Evolutionary conservation across 2,329 filamentous ascomycete species (phyloP), one percentile per base, ranked within the genome.

Genomic region (Cordyceps javanica): DNA sequence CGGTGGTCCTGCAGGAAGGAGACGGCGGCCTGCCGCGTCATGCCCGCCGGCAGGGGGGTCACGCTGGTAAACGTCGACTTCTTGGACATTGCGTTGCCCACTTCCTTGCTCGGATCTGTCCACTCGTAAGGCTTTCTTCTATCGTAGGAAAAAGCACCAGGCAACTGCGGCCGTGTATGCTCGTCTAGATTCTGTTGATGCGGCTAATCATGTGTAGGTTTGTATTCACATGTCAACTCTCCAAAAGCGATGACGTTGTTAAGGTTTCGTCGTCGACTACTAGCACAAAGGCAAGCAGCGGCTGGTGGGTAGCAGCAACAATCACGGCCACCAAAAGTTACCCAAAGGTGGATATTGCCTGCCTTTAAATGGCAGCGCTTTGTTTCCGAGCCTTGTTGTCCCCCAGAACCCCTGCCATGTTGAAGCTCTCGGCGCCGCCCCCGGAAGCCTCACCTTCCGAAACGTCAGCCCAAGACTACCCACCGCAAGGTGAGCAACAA

Each of bases 1-100:
- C 80, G 70, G 72, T 95, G 90, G 70, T 88, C 81, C 70, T 91
- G 89, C 32, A 96, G 83, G 63, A 90, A 89, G 55, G 83, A 78
- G 62, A 95, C 70, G 42, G 90, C 89, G n/a, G 82, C 80, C 63
- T 87, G 79, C 56, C 90, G 83, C 49, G 83, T 78, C 62, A 94
- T 81, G 63, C 78, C 77, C 2, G 81, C 64, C 9, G 91, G 91
- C 32, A 96, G 79, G 19, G 90, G 88, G 28, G 89, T 94, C 64
- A 92, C 84, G 46, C 83, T 88, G 39, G 89, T 94, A 74, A 92
- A 91, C 32, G 84, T 77, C 16, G 81, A 83, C 34, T n/a, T 49
- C 32, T 57, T 57, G 2, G 46, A 36, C 55, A 57, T 57, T 13
- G 38, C 9, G 9, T 38, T n/a, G n/a, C n/a, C n/a, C n/a, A n/a